A percentile compares a stretch with the other conserved stretches of the same genome.
Conservation (phyloP, 2,329 filamentous ascomycete genomes). For the Colletotrichum costaricense region DNA sequence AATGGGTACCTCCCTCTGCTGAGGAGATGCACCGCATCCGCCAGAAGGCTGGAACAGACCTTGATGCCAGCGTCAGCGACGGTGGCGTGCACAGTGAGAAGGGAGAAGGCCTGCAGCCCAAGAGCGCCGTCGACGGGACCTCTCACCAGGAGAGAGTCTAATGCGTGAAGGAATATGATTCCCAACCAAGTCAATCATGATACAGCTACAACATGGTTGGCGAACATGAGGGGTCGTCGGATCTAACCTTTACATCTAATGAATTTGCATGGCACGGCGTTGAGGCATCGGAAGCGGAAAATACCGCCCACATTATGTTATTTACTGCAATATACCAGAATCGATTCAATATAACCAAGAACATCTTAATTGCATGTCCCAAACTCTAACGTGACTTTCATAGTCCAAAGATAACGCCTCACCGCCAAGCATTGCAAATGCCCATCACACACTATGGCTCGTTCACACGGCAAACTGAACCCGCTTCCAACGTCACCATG, state of each 20-base stretch:
- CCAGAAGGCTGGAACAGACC: slow-evolving; percentile 52
- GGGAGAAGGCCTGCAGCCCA: not conserved
- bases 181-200: not conserved
- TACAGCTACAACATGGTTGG: not conserved
- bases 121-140: not conserved
- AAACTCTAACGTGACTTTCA: not conserved
- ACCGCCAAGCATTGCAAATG: no score
- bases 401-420: no score
- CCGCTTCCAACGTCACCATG: not conserved
- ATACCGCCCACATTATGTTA: not conserved
- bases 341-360: not conserved
- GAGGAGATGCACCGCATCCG: slow-evolving; percentile 57
- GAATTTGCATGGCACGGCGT: slow-evolving; percentile 18
- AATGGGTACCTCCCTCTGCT: slow-evolving; percentile 60
- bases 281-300: not conserved
- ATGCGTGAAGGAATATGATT: rapidly evolving
- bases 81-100: slow-evolving; percentile 20
- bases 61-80: slow-evolving; percentile 41
- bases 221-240: rapidly evolving
- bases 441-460: not conserved
- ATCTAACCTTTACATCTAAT: not conserved
- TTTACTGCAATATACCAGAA: not conserved
- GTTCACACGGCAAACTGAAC: not conserved
- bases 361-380: not conserved
- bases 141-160: slow-evolving; percentile 30